Base-by-base conservation (phyloP, 2,329 filamentous ascomycete species). In the Phialocephala subalpina region DNA sequence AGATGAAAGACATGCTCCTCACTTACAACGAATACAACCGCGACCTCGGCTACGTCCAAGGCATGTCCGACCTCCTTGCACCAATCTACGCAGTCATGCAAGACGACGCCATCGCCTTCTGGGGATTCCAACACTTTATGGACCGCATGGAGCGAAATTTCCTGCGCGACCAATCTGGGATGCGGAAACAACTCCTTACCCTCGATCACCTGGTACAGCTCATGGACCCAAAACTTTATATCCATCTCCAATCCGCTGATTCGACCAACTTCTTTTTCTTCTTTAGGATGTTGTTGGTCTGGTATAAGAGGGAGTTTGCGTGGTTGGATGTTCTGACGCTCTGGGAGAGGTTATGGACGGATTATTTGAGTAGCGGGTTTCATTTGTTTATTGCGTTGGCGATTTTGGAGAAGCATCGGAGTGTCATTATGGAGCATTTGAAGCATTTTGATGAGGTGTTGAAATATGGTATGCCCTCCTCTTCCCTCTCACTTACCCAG, bases 201-300 rank as follows among this genome's bases (percentile, higher is more conserved):
- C 87, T 99, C 3, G 94, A 99, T 76, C 94, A 99, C 70, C 89
- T 99, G 0, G 94, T 98, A 14, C 94, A 97, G 76, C 92, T 99
- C 64, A 94, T 99, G 89, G 96, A 99, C 72, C 96, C 97, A 0
- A 92, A 94, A 76, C 88, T 99, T 8, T 98, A 97, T 79, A 84
- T 92, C 1, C 96, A 99, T 74, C 87, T 99, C 0, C 89, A 97
- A 78, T 90, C 87, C 18, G 92, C 94, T 22, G 97, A 99, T 74
- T 97, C 92, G 75, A 99, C 96, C 27, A 99, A 99, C 78, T 99
- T 99, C 80, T 99, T 99, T 81, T 99, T 99, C 83, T 98, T 99
- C 83, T 99, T 98, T 87, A 92, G 96, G 67, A 98, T 98, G 96
- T 84, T 99, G 38, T 84, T 99, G 1, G 96, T 99, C 11, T 99